Conservation (phyloP, 495 filamentous ascomycete genomes). For the Penicillium coffeae region DNA sequence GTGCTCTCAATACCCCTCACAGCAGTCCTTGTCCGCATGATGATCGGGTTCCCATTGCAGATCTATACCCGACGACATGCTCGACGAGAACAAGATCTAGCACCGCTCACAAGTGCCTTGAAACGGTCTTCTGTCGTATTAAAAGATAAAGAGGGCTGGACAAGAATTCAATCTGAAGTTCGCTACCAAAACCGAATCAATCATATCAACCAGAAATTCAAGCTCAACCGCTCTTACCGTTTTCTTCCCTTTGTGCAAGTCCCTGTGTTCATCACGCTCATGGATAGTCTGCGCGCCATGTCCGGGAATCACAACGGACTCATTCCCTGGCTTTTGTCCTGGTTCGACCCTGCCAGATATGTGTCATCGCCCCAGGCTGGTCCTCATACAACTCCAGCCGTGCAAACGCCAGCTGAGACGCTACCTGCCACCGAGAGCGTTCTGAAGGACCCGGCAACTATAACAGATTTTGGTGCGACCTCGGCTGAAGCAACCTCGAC, state of each 20-base stretch:
- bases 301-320: constrained; percentile 53
- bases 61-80: constrained; percentile 46
- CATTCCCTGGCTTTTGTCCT: constrained; percentile 38
- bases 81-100: constrained; percentile 40
- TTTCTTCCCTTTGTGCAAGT: constrained; percentile 45
- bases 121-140: constrained; percentile 15
- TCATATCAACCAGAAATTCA: constrained; percentile 25
- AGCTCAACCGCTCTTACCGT: constrained; percentile 49
- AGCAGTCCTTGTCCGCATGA: constrained; percentile 57
- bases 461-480: neutral
- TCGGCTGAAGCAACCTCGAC: neutral
- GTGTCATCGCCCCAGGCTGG: too few relatives aligned
- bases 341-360: constrained; percentile 15
- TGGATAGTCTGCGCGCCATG: constrained; percentile 65
- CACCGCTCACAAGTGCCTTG: constrained; percentile 22
- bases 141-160: constrained; percentile 9
- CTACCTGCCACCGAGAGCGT: neutral
- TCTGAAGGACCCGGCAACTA: neutral
- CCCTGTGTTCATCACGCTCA: constrained; percentile 65
- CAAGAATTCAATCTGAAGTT: neutral
- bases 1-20: constrained; percentile 64
- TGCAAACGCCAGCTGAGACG: too few relatives aligned
- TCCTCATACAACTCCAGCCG: too few relatives aligned
- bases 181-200: neutral
- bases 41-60: constrained; percentile 56